Conservation (phyloP, 768 basidiomycete genomes). For the Leccinum truebloodii region DNA sequence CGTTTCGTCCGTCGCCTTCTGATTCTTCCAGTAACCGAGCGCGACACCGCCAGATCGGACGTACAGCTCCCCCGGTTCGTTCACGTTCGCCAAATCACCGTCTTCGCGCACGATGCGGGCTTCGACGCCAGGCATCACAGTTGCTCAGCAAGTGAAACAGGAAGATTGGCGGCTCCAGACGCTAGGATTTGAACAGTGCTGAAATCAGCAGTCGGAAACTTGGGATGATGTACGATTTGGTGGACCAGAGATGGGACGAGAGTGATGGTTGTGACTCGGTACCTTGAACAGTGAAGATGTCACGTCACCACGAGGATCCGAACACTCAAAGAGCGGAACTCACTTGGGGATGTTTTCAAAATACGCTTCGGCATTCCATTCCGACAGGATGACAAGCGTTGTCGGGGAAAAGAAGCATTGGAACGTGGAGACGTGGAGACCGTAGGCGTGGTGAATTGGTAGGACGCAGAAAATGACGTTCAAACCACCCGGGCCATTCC, state of each 20-base stretch:
- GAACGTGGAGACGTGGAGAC: constrained; percentile 52
- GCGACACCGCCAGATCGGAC: constrained; percentile 56
- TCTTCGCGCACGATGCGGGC: constrained; percentile 60
- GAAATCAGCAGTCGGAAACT: constrained; percentile 48
- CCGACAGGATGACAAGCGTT: constrained; percentile 54
- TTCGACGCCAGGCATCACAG: constrained; percentile 59
- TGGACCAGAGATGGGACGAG: constrained; percentile 66
- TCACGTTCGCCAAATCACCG: constrained; percentile 49
- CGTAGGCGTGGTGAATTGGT: constrained; percentile 70
- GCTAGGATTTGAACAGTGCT: constrained; percentile 45
- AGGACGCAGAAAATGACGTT: constrained; percentile 57
- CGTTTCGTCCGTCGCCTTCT: constrained; percentile 62
- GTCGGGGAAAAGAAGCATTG: constrained; percentile 46
- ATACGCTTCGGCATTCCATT: constrained; percentile 57
- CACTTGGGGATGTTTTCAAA: constrained; percentile 61
- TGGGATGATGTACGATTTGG: constrained; percentile 60
- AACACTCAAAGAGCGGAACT: constrained; percentile 14
- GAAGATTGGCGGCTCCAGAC: constrained; percentile 69
- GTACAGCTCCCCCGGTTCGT: constrained; percentile 70
- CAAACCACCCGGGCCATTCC: constrained; percentile 43
- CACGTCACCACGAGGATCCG: not conserved
- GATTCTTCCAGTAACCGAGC: constrained; percentile 73
- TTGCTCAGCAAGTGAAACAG: constrained; percentile 50
- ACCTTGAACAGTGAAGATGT: constrained; percentile 39
- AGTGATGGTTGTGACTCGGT: constrained; percentile 48